Conservation (phyloP, 75 land plant species). For the Cupressus sempervirens region DNA sequence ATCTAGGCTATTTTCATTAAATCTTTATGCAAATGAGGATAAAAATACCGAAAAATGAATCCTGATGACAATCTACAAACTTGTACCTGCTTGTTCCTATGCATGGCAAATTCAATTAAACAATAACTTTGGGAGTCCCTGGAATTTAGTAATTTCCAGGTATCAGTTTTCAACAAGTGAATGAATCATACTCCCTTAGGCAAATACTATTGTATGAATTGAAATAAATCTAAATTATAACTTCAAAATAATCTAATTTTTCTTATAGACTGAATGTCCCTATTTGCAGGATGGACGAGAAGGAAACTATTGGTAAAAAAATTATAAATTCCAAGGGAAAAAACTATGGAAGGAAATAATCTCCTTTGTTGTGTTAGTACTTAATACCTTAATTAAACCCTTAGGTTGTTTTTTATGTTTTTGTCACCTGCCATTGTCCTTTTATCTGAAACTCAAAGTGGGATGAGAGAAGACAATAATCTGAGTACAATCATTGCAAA, state of each 20-base stretch:
- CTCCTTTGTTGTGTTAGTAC: neutral
- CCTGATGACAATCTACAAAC: no score
- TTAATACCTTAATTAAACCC: neutral
- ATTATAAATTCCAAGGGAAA: neutral
- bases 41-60: no score
- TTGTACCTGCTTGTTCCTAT: no score
- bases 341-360: neutral
- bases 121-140: no score
- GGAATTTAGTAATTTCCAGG: no score
- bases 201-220: neutral
- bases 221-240: neutral
- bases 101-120: no score
- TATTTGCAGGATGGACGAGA: neutral
- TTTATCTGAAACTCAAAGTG: neutral
- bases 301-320: neutral
- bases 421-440: neutral
- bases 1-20: no score
- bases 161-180: no score
- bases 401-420: neutral
- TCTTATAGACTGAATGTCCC: neutral
- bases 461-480: neutral
- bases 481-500: neutral
- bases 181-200: neutral
- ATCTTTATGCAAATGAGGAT: no score
- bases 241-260: neutral